Evolutionary conservation across 2,329 filamentous ascomycete genomes (phyloP).

Genomic region (Arachnomyces sp.): DNA sequence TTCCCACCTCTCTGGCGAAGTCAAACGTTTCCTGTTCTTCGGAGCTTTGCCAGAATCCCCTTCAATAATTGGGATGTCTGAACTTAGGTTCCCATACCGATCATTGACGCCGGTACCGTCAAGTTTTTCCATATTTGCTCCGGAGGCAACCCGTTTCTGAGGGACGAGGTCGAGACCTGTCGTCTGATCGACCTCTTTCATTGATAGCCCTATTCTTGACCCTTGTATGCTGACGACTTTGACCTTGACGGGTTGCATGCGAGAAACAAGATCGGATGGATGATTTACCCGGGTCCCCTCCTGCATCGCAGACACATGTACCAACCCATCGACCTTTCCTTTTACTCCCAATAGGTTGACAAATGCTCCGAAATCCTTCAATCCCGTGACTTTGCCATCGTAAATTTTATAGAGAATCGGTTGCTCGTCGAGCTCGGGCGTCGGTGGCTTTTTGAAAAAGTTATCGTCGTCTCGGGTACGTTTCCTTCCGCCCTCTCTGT

Average conservation of each 20-base stretch:
- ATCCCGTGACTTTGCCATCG: conserved; percentile 76
- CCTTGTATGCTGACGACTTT: conserved; percentile 86
- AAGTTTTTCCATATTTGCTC: conserved; percentile 79
- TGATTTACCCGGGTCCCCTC: conserved; percentile 83
- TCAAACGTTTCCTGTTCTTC: conserved; percentile 81
- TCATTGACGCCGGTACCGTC: conserved; percentile 53
- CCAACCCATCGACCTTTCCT: conserved; percentile 84
- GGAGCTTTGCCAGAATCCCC: conserved; percentile 48
- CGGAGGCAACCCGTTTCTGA: conserved; percentile 70
- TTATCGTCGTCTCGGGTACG: conserved; percentile 43
- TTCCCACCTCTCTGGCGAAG: conserved; percentile 94
- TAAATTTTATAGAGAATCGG: conserved; percentile 84
- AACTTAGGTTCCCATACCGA: conserved; percentile 47
- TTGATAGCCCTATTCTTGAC: conserved; percentile 74
- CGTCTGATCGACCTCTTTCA: conserved; percentile 94
- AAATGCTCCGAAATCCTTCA: conserved; percentile 95
- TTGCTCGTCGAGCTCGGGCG: conserved; percentile 69
- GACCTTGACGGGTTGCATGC: conserved; percentile 79
- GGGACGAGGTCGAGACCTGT: conserved; percentile 78
- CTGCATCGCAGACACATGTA: conserved; percentile 84
- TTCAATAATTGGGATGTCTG: conserved; percentile 58
- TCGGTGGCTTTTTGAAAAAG: conserved; percentile 58
- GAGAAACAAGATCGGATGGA: conserved; percentile 75
- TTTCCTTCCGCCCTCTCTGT: conserved; percentile 37
- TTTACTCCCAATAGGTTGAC: conserved; percentile 82